Evolutionary conservation across 768 basidiomycete genomes (phyloP).

Genomic region (Lentinula lateritia): DNA sequence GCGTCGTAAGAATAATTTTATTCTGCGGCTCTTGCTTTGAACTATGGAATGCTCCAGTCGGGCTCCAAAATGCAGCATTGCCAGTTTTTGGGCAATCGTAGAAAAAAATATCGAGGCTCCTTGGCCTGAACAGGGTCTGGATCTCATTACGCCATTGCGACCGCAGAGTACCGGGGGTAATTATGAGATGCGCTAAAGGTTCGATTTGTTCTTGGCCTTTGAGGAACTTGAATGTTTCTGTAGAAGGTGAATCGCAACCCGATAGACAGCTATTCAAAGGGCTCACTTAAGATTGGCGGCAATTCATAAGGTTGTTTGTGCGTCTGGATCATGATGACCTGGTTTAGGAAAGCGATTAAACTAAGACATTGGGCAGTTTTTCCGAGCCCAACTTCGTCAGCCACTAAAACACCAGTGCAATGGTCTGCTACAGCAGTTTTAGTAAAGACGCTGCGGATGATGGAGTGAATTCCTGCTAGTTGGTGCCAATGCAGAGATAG

Average conservation of each 20-base stretch:
- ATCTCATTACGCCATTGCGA: too few species aligned
- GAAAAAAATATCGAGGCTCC: too few species aligned
- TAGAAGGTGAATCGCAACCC: neutral
- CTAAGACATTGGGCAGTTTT: neutral
- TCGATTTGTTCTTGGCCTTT: neutral
- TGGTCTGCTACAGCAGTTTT: neutral
- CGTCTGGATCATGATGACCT: neutral
- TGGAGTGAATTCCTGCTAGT: neutral
- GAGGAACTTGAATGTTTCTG: neutral
- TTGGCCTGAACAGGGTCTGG: too few species aligned
- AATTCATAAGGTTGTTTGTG: too few species aligned
- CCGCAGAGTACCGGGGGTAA: neutral
- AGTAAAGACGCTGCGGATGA: neutral
- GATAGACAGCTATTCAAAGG: neutral
- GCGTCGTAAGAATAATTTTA: too few species aligned
- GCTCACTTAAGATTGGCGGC: neutral
- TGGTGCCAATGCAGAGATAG: slow-evolving; percentile 3
- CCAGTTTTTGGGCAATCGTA: too few species aligned
- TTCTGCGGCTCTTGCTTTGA: too few species aligned
- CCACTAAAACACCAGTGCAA: neutral
- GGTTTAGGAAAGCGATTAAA: neutral
- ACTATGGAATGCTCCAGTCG: too few species aligned
- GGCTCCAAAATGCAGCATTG: too few species aligned
- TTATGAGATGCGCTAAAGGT: neutral
- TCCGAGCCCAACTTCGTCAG: slow-evolving; percentile 1